Base-by-base conservation (phyloP, 768 basidiomycete genomes). In the Tephrocybe rancida region DNA sequence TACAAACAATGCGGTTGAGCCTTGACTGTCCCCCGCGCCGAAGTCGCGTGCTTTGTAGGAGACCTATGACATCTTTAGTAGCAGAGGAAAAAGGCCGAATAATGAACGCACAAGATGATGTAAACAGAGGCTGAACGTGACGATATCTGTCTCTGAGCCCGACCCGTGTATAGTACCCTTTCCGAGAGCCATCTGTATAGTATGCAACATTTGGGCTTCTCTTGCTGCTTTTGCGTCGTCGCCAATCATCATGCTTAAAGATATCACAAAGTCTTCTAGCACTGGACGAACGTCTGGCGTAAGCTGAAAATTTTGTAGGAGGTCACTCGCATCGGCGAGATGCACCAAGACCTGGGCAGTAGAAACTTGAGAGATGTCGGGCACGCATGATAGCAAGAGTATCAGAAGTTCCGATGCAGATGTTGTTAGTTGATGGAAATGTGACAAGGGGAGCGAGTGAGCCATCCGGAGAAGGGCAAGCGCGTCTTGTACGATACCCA, bases 201-300 rank as follows among this genome's bases (percentile, higher is more conserved):
- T 81, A 48, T 88, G 87, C 72, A 88, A 81, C 68, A 88, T 77
- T 54, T 89, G 86, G 14, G 85, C 82, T 68, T 90, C 87, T 52
- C 82, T 74, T n/a, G 84, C 79, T 43, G 76, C 79, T 64, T 87
- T 88, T 22, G 80, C 82, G 52, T 90, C 88, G 59, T 89, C 87
- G 34, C 84, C 85, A 27, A 88, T 75, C 26, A 84, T 60, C 54
- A 86, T 73, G 50, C 81, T 81, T 39, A 90, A 66, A 4, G 83
- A 81, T 32, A 88, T 62, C 3, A 75, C 73, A 59, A 86, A 85
- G 10, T 73, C 72, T 57, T 90, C 87, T 22, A 90, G 64, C 26
- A 79, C 77, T 53, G 81, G 81, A 53, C 83, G 76, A 44, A 84
- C 72, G 38, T 77, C 75, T 9, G 72, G 67, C n/a, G 77, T 67